Base-by-base conservation (phyloP, 768 basidiomycete species). In the Aureoboletus auriporus region DNA sequence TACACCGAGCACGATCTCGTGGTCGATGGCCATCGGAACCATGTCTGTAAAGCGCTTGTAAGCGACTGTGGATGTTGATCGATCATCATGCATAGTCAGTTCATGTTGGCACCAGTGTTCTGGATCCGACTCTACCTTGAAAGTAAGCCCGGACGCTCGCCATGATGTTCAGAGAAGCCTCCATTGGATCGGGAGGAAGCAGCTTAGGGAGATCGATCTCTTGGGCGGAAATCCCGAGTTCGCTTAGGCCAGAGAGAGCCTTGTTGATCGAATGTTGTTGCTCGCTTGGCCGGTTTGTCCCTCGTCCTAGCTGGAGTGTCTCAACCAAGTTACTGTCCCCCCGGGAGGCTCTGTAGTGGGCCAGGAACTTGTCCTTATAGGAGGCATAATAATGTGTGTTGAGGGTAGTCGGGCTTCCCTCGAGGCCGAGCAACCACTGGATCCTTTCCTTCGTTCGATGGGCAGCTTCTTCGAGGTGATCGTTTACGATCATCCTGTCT, bases 71-170 rank as follows among this genome's bases (percentile, higher is more conserved):
- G 34, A 27, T 20, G 20, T 5, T 28, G 20, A 23, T 23, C 2
- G 20, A 23, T 23, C 20, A 23, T 23, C 20, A 23, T 23, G 20
- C 11, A n/a, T 11, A 8, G 5, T 36, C 23, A 46, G 39, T 2
- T 26, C 20, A 9, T 26, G 23, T 16, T 14, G 37, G 43, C 26
- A 28, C 3, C 5, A 4, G 4, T 8, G 9, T 8, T 38, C 2
- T 23, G 10, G 28, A 7, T 27, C 30, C n/a, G 35, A 31, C 39
- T 28, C n/a, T 56, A 84, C 87, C 86, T 73, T 87, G 83, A 62
- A 87, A 88, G 54, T 88, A 87, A 0, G 82, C 85, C 5, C 83
- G 71, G 1, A 86, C 83, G 47, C 80, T 76, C 0, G 83, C 83
- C 84, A 89, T 87, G 56, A 88, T 84, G 4, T 64, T 55, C 14